phyloP scores from a whole-genome alignment of 1,139 yeast species.

The Candida tropicalis region DNA sequence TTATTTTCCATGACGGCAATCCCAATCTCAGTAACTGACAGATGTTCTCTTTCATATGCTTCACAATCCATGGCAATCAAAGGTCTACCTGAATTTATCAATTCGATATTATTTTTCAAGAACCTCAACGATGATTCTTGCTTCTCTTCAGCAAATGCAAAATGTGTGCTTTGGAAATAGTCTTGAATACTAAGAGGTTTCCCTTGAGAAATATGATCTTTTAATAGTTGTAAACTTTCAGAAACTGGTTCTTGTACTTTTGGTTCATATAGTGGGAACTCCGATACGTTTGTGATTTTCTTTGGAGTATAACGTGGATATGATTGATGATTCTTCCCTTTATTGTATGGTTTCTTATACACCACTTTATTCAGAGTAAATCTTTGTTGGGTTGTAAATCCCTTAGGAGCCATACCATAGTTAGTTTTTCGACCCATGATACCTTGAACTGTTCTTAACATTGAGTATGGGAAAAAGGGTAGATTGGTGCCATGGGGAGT shows the following conservation, averaged over 20 bases:
- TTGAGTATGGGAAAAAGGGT: too few species aligned
- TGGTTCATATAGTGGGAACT: background rate
- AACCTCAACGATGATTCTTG: constrained; percentile 17
- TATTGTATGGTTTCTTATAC: background rate
- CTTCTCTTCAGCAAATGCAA: constrained; percentile 21
- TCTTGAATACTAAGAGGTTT: constrained; percentile 9
- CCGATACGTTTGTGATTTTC: background rate
- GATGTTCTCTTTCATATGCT: constrained; percentile 56
- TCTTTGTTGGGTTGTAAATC: background rate
- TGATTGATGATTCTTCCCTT: too few species aligned
- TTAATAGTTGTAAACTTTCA: constrained; percentile 3
- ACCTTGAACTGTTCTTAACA: background rate
- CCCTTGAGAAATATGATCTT: constrained; percentile 1
- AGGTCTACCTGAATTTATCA: constrained; percentile 35
- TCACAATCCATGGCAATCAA: constrained; percentile 68
- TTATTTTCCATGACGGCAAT: constrained; percentile 61
- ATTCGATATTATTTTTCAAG: constrained; percentile 28
- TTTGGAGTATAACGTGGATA: background rate
- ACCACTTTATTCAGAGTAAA: background rate
- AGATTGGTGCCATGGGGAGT: too few species aligned
- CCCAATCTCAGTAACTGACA: constrained; percentile 68
- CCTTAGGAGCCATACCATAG: background rate
- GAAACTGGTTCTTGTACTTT: background rate
- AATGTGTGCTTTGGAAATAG: constrained; percentile 24
- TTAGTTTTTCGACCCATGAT: background rate